Evolutionary conservation across 2,329 filamentous ascomycete species (phyloP).

Genomic region (Coniella lustricola): DNA sequence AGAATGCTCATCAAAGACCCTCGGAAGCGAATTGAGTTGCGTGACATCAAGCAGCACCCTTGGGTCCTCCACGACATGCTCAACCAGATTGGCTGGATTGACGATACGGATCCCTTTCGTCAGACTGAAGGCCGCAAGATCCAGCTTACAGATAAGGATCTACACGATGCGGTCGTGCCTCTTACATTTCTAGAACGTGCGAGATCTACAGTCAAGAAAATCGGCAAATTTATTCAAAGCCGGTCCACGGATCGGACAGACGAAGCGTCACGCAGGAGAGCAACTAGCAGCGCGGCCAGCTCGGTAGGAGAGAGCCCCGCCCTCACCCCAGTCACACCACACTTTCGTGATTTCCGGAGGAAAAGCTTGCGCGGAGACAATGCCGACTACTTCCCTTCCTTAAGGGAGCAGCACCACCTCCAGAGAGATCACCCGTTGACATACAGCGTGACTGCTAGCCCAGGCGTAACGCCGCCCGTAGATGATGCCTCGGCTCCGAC

Average conservation of each 20-base stretch:
- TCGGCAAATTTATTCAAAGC: constrained; percentile 57
- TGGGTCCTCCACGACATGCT: constrained; percentile 80
- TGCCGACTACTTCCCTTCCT: constrained; percentile 41
- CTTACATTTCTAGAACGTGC: constrained; percentile 82
- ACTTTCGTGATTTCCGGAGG: constrained; percentile 47
- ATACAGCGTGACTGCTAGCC: constrained; percentile 66
- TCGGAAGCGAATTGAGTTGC: constrained; percentile 76
- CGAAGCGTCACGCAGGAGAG: constrained; percentile 45
- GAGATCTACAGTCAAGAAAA: constrained; percentile 67
- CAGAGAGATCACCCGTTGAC: constrained; percentile 65
- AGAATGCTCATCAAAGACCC: constrained; percentile 86
- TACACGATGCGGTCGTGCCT: constrained; percentile 84
- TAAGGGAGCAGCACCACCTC: constrained; percentile 25
- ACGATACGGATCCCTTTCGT: constrained; percentile 80
- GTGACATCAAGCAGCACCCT: constrained; percentile 87
- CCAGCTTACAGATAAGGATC: constrained; percentile 83
- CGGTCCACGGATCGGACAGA: constrained; percentile 49
- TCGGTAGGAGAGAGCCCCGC: constrained; percentile 50
- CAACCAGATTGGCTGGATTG: constrained; percentile 76
- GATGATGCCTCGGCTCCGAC: constrained; percentile 27
- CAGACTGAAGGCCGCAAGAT: constrained; percentile 78
- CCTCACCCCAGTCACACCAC: constrained; percentile 40
- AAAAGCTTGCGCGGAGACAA: constrained; percentile 44
- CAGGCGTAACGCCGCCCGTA: constrained; percentile 39
- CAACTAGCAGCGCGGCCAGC: constrained; percentile 57